Conservation (phyloP, 768 basidiomycete genomes). For the Leccinum imitatum region DNA sequence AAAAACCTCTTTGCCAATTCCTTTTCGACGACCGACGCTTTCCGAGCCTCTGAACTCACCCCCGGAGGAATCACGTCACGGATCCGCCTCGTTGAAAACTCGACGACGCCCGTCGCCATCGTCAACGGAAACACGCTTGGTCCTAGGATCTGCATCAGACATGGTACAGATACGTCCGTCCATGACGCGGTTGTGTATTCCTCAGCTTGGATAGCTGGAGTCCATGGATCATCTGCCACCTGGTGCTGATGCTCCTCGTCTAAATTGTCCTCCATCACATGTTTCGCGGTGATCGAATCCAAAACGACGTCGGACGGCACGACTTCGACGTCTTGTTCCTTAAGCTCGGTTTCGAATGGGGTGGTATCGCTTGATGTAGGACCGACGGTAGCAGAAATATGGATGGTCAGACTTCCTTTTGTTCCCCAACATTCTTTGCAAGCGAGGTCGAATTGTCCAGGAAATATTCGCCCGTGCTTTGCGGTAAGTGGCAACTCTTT, state of each 20-base stretch:
- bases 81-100: conserved; percentile 60
- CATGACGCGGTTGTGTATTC: conserved; percentile 29
- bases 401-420: conserved; percentile 34
- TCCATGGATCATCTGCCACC: conserved; percentile 26
- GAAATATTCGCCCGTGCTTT: conserved; percentile 37
- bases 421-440: conserved; percentile 52
- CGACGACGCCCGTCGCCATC: conserved; percentile 61
- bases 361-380: neutral
- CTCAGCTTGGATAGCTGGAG: conserved; percentile 22
- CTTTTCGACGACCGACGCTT: conserved; percentile 37
- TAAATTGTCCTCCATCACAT: conserved; percentile 33
- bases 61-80: conserved; percentile 43
- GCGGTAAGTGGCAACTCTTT: conserved; percentile 44
- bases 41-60: neutral
- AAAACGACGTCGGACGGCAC: conserved; percentile 22
- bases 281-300: conserved; percentile 29
- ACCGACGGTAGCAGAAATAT: conserved; percentile 12
- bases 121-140: conserved; percentile 56
- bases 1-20: conserved; percentile 43
- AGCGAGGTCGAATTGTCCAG: conserved; percentile 46
- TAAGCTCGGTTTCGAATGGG: conserved; percentile 40
- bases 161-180: conserved; percentile 26
- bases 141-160: conserved; percentile 47
- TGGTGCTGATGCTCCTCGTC: conserved; percentile 17
- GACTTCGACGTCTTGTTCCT: conserved; percentile 33